Evolutionary conservation across 2,329 filamentous ascomycete genomes (phyloP), one percentile per base, ranked within the genome.

Genomic region (Fusarium sp.): DNA sequence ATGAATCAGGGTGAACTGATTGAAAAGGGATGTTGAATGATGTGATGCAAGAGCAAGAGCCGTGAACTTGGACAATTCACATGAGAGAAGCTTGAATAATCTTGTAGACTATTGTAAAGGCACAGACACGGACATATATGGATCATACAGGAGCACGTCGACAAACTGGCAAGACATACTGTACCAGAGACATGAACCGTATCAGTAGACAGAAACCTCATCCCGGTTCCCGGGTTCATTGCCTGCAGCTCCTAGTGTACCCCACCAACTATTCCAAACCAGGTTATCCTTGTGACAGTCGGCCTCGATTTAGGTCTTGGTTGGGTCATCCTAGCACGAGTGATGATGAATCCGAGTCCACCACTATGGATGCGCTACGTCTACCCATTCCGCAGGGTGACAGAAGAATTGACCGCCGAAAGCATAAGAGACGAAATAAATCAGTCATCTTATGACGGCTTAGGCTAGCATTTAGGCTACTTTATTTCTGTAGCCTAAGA

Each of bases 1-100:
- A 29, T 58, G 13, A 53, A 41, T 12, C 49, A 53, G 49, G 49
- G 37, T 53, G 49, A 53, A 18, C 49, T 42, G 49, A 53, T 41
- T 14, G 16, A 14, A 18, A 18, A 27, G 13, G 18, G 7, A 53
- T 53, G 49, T 53, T 53, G 34, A 53, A 53, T 53, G 10, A 3
- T 10, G 16, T 10, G 4, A 16, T 4, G 11, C 7, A 22, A 42
- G 34, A 29, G 49, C n/a, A 22, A 42, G 34, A 29, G 49, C n/a
- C 18, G 34, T 18, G 34, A 53, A 25, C 16, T 42, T 25, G 20
- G 9, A 12, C 1, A 42, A 9, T n/a, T 53, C 24, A 53, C 49
- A 53, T 53, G 24, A 29, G 24, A 53, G 34, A 42, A 11, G 10
- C 24, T 13, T 29, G n/a, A 34, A 25, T 16, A 11, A 29, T 42